Evolutionary conservation across 2,329 filamentous ascomycete species (phyloP).

Genomic region (Penicillium sp.): DNA sequence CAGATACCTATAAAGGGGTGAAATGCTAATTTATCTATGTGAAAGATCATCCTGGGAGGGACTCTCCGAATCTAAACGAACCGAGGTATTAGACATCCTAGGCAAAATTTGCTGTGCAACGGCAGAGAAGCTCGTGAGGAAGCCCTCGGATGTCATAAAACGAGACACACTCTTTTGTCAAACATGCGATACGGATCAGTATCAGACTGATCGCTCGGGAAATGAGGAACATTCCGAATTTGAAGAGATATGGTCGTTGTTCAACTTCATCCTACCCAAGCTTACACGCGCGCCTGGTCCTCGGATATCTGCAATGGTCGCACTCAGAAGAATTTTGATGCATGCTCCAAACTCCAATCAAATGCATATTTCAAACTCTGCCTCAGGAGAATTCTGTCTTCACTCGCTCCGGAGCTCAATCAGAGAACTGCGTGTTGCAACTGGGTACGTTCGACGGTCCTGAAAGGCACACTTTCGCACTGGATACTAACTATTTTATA

Average conservation of each 20-base stretch:
- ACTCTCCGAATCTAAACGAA: constrained; percentile 51
- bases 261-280: constrained; percentile 41
- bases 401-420: constrained; percentile 78
- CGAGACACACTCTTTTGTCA: constrained; percentile 30
- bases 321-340: constrained; percentile 65
- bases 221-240: constrained; percentile 19
- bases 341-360: constrained; percentile 61
- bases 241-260: constrained; percentile 40
- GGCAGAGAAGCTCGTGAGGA: constrained; percentile 44
- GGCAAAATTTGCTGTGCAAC: constrained; percentile 58
- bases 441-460: constrained; percentile 51
- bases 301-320: constrained; percentile 68
- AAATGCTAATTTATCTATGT: constrained; percentile 7
- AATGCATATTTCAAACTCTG: constrained; percentile 65
- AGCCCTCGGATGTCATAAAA: constrained; percentile 23
- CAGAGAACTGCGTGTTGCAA: constrained; percentile 78
- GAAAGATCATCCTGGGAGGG: constrained; percentile 44
- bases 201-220: constrained; percentile 13
- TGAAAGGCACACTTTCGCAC: neutral
- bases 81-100: constrained; percentile 53
- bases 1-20: neutral
- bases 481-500: constrained; percentile 28
- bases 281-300: constrained; percentile 53
- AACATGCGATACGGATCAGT: constrained; percentile 36
- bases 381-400: constrained; percentile 75